phyloP scores from a whole-genome alignment of 31 red algal genomes.

The Porphyra umbilicalis region DNA sequence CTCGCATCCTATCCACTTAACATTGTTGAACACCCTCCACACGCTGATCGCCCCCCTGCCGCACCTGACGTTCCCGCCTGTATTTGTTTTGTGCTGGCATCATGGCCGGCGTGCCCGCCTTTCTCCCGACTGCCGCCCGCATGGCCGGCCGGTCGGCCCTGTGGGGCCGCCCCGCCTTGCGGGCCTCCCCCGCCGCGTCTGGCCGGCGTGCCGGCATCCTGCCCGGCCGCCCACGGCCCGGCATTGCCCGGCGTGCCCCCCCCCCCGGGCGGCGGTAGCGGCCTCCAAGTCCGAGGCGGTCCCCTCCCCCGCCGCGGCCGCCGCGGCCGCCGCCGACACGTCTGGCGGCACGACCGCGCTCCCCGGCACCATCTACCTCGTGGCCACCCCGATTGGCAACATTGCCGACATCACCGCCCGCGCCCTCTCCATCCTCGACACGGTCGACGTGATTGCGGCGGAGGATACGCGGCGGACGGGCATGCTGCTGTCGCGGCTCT shows the following conservation, averaged over 20 bases:
- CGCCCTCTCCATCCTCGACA: constrained; percentile 45
- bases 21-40: too few relatives aligned
- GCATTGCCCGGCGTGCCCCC: background rate
- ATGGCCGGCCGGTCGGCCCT: background rate
- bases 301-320: background rate
- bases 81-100: too few relatives aligned
- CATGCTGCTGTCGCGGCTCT: constrained; percentile 12
- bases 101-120: background rate
- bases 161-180: background rate
- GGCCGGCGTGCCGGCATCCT: too few relatives aligned
- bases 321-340: background rate
- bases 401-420: constrained; percentile 64
- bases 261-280: background rate
- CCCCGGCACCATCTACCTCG: constrained; percentile 62
- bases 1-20: too few relatives aligned
- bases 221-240: background rate
- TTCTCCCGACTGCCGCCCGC: background rate
- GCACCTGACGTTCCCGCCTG: too few relatives aligned
- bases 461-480: constrained; percentile 70
- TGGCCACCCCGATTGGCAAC: constrained; percentile 94
- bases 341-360: background rate
- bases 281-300: background rate
- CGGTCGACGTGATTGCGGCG: constrained; percentile 57
- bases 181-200: background rate
- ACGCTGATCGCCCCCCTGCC: too few relatives aligned